Evolutionary conservation across 352 stramenopile genomes (phyloP), one percentile per base, ranked within the genome.

Genomic region (Peronospora destructor): DNA sequence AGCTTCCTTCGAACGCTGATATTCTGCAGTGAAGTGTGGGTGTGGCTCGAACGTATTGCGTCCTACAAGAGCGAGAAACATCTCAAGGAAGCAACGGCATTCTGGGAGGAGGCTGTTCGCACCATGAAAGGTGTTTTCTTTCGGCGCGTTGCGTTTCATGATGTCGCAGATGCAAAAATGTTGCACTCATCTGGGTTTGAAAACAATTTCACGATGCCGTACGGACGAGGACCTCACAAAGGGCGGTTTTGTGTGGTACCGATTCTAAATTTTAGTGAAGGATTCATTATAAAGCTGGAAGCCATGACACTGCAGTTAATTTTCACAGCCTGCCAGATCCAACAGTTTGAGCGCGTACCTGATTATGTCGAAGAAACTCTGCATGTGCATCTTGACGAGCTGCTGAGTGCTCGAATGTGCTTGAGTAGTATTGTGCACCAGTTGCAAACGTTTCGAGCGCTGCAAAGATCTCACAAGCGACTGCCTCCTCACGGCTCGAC

Each of bases 181-280:
- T n/a, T 66, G 36, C 56, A 68, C 26, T 61, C 61, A 2, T 64
- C 61, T 26, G 57, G 57, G 3, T 62, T 68, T 41, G 53, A 57
- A 9, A 59, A 59, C 39, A 56, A 66, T 23, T 68, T 72, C 23
- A 55, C 53, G 9, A 56, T 62, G 41, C 55, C 51, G 3, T 57
- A 61, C n/a, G 42, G 39, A 1, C 53, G 60, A 49, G 53, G 56
- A 38, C 21, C 42, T 16, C 55, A 60, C 35, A 72, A 62, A 11
- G 68, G 66, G 0, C 64, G 64, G 8, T 91, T 85, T 43, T 87
- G 66, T 19, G 61, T 91, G 33, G 76, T 91, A 7, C 80, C 80
- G 11, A 86, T 91, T 26, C 42, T 91, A 16, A 91, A 91, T 49
- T 91, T 91, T 47, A 80, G 72, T n/a, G 76, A 87, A 52, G 62